Percentiles rank a stretch among this genome's conserved stretches.
Evolutionary conservation across 2,329 filamentous ascomycete species (phyloP).

Genomic region (Nigrospora sphaerica): DNA sequence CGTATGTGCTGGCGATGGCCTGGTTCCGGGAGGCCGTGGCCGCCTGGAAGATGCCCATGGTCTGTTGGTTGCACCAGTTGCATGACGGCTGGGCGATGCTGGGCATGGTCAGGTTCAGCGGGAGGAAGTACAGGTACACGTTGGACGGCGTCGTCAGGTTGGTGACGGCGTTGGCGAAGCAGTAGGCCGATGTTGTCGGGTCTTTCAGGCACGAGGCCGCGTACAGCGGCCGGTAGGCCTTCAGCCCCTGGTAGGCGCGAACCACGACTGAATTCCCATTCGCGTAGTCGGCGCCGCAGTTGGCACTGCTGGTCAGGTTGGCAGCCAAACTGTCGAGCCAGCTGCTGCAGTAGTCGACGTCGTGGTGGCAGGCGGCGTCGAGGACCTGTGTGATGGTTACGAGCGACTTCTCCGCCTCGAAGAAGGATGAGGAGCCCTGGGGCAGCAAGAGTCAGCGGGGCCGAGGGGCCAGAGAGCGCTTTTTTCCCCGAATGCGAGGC

Average conservation of each 20-base stretch:
- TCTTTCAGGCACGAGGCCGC: slow-evolving; percentile 73
- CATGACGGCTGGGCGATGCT: slow-evolving; percentile 65
- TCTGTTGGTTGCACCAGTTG: slow-evolving; percentile 66
- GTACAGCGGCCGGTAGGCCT: slow-evolving; percentile 73
- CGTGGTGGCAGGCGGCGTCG: slow-evolving; percentile 67
- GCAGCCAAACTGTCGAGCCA: slow-evolving; percentile 59
- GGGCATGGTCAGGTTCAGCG: slow-evolving; percentile 67
- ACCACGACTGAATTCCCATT: slow-evolving; percentile 62
- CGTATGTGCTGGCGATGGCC: slow-evolving; percentile 63
- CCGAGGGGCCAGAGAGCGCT: slow-evolving; percentile 10
- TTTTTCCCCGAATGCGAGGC: background rate
- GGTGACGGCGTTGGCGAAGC: slow-evolving; percentile 77
- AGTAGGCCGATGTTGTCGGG: slow-evolving; percentile 59
- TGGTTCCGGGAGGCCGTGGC: slow-evolving; percentile 60
- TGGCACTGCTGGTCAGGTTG: slow-evolving; percentile 52
- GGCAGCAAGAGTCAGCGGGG: background rate
- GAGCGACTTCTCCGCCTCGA: slow-evolving; percentile 66
- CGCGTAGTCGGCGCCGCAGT: slow-evolving; percentile 67
- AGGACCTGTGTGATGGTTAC: slow-evolving; percentile 69
- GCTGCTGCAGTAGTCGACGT: slow-evolving; percentile 56
- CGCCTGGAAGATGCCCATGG: slow-evolving; percentile 73
- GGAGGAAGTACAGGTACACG: slow-evolving; percentile 78
- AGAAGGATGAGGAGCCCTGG: slow-evolving; percentile 78
- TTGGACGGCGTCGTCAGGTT: slow-evolving; percentile 65
- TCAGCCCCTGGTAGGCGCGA: slow-evolving; percentile 68